Evolutionary conservation across 1,139 yeast species (phyloP).

Genomic region (Saccharomyces hybrid): DNA sequence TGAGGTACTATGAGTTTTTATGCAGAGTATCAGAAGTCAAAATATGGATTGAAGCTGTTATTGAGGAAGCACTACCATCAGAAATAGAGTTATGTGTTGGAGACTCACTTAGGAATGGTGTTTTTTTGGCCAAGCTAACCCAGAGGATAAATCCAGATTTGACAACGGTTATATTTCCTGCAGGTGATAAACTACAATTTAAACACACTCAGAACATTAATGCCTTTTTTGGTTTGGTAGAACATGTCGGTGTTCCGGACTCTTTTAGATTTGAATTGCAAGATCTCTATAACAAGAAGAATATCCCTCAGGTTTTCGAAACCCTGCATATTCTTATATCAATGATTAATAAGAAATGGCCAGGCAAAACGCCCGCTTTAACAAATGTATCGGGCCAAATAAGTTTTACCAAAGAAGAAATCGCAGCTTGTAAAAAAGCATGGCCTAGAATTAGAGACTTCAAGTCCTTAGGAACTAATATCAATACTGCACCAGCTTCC

Average conservation of each 20-base stretch:
- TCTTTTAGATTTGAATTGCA: slow-evolving; percentile 84
- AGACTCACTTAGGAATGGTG: slow-evolving; percentile 73
- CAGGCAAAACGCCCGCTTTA: slow-evolving; percentile 48
- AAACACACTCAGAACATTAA: slow-evolving; percentile 91
- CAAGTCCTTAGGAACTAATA: slow-evolving; percentile 30
- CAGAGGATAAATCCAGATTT: slow-evolving; percentile 62
- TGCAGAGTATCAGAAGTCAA: slow-evolving; percentile 87
- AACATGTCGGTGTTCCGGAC: slow-evolving; percentile 70
- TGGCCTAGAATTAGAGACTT: slow-evolving; percentile 56
- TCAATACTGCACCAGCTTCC: slow-evolving; percentile 10
- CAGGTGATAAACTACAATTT: slow-evolving; percentile 60
- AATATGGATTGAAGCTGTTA: slow-evolving; percentile 58
- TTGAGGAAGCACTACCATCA: slow-evolving; percentile 45
- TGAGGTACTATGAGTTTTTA: slow-evolving; percentile 69
- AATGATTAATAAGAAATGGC: slow-evolving; percentile 46
- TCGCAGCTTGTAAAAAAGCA: slow-evolving; percentile 54
- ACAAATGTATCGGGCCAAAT: slow-evolving; percentile 56
- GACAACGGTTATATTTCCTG: slow-evolving; percentile 47
- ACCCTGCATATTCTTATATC: slow-evolving; percentile 83
- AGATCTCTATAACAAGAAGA: slow-evolving; percentile 86
- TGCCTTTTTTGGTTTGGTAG: slow-evolving; percentile 67
- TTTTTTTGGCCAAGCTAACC: slow-evolving; percentile 72
- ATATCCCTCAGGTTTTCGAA: slow-evolving; percentile 89
- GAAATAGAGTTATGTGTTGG: slow-evolving; percentile 46
- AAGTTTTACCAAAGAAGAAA: slow-evolving; percentile 59